These are phyloP conservation scores for Xylaria scruposa DNA, from an alignment of 495 filamentous ascomycete species.

Conservation along the genomic window DNA sequence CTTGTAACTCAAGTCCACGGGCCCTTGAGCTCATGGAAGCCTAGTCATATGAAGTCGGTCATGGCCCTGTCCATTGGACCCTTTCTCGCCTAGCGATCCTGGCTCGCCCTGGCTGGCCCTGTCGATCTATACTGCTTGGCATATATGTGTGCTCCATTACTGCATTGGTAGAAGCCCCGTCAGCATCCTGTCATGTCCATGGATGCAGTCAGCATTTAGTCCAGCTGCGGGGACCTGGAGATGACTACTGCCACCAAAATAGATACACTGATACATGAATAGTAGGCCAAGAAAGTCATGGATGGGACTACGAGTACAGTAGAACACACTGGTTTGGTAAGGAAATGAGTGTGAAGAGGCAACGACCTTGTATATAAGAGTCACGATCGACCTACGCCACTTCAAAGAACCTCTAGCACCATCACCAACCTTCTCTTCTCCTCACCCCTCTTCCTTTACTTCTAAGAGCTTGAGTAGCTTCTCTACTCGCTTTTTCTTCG, in stretches of 20 bases:
- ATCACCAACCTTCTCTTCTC: conserved; percentile 17
- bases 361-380: conserved; percentile 27
- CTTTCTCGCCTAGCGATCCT: conserved; percentile 4
- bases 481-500: conserved; percentile 11
- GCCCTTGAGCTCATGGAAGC: background rate
- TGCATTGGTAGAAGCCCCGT: conserved; percentile 20
- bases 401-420: background rate
- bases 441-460: conserved; percentile 3
- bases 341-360: background rate
- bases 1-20: background rate
- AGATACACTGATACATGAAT: conserved; percentile 14
- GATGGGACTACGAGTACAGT: background rate
- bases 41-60: background rate
- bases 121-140: conserved; percentile 9
- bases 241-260: conserved; percentile 29
- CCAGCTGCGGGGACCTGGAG: conserved; percentile 19
- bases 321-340: background rate
- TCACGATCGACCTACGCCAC: conserved; percentile 4
- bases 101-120: conserved; percentile 19
- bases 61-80: background rate
- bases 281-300: background rate
- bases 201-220: conserved; percentile 24
- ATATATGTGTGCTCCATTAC: conserved; percentile 9
- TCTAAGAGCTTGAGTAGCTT: conserved; percentile 16
- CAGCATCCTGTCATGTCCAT: conserved; percentile 18